Evolutionary conservation across 176 grass and related monocot genomes (phyloP), one percentile per base, ranked within the genome.

Genomic region (Oryza longistaminata): DNA sequence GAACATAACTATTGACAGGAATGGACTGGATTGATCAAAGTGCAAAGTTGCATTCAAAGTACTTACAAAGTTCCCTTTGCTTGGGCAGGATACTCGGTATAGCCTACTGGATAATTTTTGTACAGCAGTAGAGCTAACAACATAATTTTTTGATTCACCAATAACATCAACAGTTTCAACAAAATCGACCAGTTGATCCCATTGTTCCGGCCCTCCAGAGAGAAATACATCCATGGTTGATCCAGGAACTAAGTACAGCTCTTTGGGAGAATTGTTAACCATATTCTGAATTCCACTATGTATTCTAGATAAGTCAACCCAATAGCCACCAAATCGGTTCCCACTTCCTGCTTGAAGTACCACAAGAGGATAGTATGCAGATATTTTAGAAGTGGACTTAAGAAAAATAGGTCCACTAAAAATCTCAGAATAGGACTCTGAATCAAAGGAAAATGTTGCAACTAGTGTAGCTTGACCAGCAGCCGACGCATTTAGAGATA

Each of bases 231-330:
- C 82, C 96, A 98, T 98, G 48, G 82, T 77, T 83, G 96, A 98
- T 75, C 96, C 93, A 81, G 93, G 93, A 93, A 93, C 93, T 80
- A 98, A 84, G 74, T 93, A 93, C 34, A 98, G 76, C 58, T 98
- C 91, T 77, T 92, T 87, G 24, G 85, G 91, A 77, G 82, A 64
- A 68, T 85, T 90, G 29, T 79, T 83, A 83, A 70, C 91, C 55
- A 85, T 84, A 81, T 78, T 81, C 35, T 79, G 66, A 75, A 83
- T 77, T 75, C 83, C 86, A 73, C 45, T 73, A 55, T 89, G 80
- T 78, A 83, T 81, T 82, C 74, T 46, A 37, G 89, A 87, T 68
- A 89, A 85, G 74, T 95, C 91, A 89, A 93, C 91, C 90, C 89
- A 93, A 66, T 98, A 98, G 70, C 96, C 96, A 92, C 96, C 96